Base-by-base conservation (phyloP, 257 asterid species). In the Perilla frutescens region DNA sequence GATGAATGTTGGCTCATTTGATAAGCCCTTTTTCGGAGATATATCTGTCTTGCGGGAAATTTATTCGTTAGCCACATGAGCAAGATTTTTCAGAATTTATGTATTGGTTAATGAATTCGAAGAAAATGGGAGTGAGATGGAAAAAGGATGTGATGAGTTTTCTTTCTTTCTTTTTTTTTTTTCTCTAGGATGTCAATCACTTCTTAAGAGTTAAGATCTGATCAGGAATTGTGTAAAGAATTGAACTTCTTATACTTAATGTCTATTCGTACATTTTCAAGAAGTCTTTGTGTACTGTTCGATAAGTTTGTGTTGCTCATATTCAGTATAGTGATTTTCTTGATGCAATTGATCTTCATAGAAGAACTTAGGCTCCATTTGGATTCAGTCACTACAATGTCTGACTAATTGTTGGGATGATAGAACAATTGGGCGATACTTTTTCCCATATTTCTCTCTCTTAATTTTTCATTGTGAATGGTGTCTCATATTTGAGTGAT, bases 1-100 rank as follows among this genome's bases (percentile, higher is more conserved):
- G 64, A 44, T 47, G 62, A 75, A 79, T 80, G 68, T 58, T 8
- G 60, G 61, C 44, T 45, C 29, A 59, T 34, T 56, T 74, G 56
- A 43, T 20, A 63, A 47, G 34, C 72, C 64, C 62, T 26, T 64
- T 36, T 61, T 39, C 13, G 37, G 69, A 53, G 56, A 36, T 69
- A 3, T 62, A 12, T 34, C 10, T 64, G 29, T 55, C 5, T 11
- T 57, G 67, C 54, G 74, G 8, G 45, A 26, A 54, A 29, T 55
- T 63, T 55, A 40, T 44, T 26, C 3, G 14, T 36, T 62, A 45
- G 47, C 44, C 20, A 40, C 55, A 6, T 31, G 55, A 53, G 26
- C 56, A 63, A 55, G 32, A 12, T 43, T 43, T 6, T 40, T 62
- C 7, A 32, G 45, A 69, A 51, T 15, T 45, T 58, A 29, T 40